phyloP scores from a whole-genome alignment of 2,329 filamentous ascomycete species.

The Neofusicoccum kwambonambiense region DNA sequence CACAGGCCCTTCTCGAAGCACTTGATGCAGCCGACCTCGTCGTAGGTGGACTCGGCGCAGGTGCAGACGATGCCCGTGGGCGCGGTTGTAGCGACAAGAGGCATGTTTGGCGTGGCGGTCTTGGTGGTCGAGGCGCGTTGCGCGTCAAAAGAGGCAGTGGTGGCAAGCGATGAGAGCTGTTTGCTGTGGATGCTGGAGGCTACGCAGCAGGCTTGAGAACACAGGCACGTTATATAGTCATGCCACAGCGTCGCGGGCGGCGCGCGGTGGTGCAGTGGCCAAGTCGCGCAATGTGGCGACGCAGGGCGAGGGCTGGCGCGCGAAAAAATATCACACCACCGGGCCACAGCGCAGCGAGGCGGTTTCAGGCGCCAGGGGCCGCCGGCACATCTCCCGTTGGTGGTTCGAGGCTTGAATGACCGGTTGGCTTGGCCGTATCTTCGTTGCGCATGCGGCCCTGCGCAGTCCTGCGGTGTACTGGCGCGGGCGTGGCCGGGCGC shows the following conservation, averaged over 20 bases:
- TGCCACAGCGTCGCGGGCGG: not conserved
- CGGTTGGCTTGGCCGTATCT: not conserved
- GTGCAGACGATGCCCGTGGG: conserved; percentile 16
- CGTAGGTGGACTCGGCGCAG: conserved; percentile 16
- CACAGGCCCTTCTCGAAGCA: conserved; percentile 15
- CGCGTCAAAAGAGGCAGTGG: not conserved
- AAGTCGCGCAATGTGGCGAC: not conserved
- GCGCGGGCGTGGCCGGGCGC: not conserved
- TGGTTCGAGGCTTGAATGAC: conserved; percentile 19
- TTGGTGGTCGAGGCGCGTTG: not conserved
- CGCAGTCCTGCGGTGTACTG: not conserved
- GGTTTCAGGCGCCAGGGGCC: conserved; percentile 5
- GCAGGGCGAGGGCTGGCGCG: not conserved
- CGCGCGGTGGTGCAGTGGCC: conserved; percentile 4
- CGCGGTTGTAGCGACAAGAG: not conserved
- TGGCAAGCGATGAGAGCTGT: not conserved
- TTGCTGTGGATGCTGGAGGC: conserved; percentile 6
- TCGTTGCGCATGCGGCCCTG: not conserved
- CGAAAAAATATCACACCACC: conserved; percentile 12
- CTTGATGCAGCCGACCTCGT: conserved; percentile 16
- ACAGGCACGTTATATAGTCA: not conserved
- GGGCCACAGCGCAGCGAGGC: not conserved
- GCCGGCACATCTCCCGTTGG: conserved; percentile 15
- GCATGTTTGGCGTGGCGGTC: not conserved
- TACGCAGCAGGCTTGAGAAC: conserved; percentile 4